Conservation (phyloP, 169 alveolate species). For the Babesia bigemina region DNA sequence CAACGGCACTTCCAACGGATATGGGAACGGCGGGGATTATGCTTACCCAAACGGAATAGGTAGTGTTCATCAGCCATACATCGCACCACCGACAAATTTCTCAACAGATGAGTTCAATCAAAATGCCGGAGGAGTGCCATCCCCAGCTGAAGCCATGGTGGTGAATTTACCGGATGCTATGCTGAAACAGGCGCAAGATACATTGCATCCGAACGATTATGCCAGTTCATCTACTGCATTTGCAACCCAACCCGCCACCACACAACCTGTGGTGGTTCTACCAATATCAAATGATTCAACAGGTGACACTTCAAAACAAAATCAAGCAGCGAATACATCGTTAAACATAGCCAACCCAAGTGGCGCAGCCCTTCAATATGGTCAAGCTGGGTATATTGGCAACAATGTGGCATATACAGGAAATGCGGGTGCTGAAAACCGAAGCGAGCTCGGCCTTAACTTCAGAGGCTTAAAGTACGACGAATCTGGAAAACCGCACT, state of each 20-base stretch:
- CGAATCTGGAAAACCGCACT: not conserved
- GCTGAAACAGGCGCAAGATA: not conserved
- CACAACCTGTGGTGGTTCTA: slow-evolving; percentile 1
- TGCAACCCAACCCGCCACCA: not conserved
- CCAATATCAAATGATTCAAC: not conserved
- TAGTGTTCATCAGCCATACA: too few relatives aligned
- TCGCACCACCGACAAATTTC: too few relatives aligned
- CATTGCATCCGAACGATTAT: too few relatives aligned
- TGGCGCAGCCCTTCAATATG: too few relatives aligned
- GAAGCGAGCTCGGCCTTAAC: not conserved
- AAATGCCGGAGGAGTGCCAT: too few relatives aligned
- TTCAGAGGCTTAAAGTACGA: not conserved
- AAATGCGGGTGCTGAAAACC: not conserved
- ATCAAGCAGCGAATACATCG: not conserved
- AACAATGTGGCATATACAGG: too few relatives aligned
- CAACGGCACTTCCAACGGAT: not conserved
- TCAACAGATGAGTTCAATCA: too few relatives aligned
- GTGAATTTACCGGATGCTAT: slow-evolving; percentile 12
- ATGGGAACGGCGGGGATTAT: not conserved
- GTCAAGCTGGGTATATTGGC: too few relatives aligned
- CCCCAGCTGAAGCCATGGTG: not conserved
- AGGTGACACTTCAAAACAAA: not conserved
- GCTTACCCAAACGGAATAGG: too few relatives aligned
- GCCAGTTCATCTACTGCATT: not conserved
- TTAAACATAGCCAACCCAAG: too few relatives aligned